These are phyloP conservation scores for Diaporthe capsici DNA, from an alignment of 2,329 filamentous ascomycete genomes.

Conservation along the genomic window DNA sequence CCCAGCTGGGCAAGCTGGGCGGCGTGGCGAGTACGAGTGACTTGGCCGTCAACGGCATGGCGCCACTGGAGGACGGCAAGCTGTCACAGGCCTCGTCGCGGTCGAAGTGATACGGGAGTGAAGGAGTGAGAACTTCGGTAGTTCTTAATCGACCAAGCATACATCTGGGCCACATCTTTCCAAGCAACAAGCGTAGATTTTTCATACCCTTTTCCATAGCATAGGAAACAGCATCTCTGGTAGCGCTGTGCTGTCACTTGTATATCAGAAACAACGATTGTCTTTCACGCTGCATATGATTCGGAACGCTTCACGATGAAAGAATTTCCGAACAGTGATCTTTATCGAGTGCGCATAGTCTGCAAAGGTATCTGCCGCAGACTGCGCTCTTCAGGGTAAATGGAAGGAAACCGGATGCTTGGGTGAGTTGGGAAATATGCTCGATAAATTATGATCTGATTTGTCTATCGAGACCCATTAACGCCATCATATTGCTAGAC, in stretches of 20 bases:
- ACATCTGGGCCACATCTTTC: neutral
- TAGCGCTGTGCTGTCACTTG: constrained; percentile 20
- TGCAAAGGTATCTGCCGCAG: neutral
- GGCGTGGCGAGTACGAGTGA: constrained; percentile 14
- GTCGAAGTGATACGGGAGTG: constrained; percentile 11
- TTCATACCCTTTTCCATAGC: constrained; percentile 23
- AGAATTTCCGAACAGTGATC: neutral
- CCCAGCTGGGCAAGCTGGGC: constrained; percentile 63
- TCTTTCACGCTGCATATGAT: neutral
- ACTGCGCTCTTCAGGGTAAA: neutral
- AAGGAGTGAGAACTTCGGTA: neutral
- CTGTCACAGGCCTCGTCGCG: constrained; percentile 17
- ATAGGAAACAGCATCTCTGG: neutral
- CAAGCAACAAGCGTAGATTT: constrained; percentile 24
- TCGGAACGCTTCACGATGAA: neutral
- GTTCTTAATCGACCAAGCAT: constrained; percentile 1
- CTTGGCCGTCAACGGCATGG: neutral
- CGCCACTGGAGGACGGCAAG: constrained; percentile 8
- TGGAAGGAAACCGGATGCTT: neutral
- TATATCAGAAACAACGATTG: constrained; percentile 12
- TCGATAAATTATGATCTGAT: too few relatives aligned
- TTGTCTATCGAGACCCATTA: too few relatives aligned
- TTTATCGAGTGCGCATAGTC: neutral
- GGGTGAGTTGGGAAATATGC: too few relatives aligned
- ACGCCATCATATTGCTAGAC: too few relatives aligned